Percentiles rank a stretch among this genome's conserved stretches.
Conservation (phyloP, 805 yeast genomes). For the Kregervanrija fluxuum region DNA sequence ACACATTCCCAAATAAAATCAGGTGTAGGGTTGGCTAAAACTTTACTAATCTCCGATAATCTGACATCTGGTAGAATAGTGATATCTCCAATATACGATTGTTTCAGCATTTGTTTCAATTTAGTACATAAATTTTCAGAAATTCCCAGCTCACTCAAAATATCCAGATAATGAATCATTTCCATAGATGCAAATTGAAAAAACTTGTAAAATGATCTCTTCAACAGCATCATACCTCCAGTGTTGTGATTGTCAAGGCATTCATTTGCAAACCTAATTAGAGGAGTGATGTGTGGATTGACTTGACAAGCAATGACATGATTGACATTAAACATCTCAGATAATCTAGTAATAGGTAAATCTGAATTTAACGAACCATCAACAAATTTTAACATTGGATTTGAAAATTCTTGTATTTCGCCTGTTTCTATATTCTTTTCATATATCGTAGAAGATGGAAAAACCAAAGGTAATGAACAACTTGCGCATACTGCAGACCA, state of each 20-base stretch:
- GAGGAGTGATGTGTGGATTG: conserved; percentile 91
- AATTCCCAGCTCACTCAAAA: conserved; percentile 70
- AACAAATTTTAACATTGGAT: conserved; percentile 68
- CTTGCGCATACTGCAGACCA: conserved; percentile 93
- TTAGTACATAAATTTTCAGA: conserved; percentile 68
- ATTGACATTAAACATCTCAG: conserved; percentile 96
- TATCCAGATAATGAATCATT: conserved; percentile 66
- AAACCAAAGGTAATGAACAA: conserved; percentile 89
- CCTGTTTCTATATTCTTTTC: conserved; percentile 77
- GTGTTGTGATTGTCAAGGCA: conserved; percentile 31
- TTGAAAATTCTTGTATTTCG: conserved; percentile 73
- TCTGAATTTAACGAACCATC: conserved; percentile 97
- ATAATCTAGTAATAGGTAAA: conserved; percentile 78
- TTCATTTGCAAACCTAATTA: conserved; percentile 60
- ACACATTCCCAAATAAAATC: conserved; percentile 64
- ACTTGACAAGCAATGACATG: conserved; percentile 97
- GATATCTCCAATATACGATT: conserved; percentile 87
- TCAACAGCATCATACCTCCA: conserved; percentile 49
- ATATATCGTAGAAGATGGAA: conserved; percentile 76
- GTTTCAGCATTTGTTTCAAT: conserved; percentile 68
- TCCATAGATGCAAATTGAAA: conserved; percentile 57
- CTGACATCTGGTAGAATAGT: conserved; percentile 80
- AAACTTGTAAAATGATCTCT: conserved; percentile 45
- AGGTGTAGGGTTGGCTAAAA: conserved; percentile 77
- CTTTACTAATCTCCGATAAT: conserved; percentile 47